Evolutionary conservation across 768 basidiomycete genomes (phyloP).

Genomic region (Leccinum barrowsii): DNA sequence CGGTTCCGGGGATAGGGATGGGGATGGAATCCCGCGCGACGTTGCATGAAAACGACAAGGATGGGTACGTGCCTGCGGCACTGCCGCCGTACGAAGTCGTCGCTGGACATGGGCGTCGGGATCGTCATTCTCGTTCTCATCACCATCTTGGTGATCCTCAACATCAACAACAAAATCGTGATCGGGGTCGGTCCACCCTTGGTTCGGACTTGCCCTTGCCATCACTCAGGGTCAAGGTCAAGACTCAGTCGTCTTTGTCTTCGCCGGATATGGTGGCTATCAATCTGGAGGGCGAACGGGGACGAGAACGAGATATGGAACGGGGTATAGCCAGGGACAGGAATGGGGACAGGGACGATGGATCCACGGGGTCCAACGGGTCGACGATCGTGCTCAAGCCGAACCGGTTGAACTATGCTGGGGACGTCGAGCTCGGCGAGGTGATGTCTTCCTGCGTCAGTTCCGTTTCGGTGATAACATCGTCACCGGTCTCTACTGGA

Average conservation of each 20-base stretch:
- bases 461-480: not conserved
- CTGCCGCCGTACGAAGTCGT: not conserved
- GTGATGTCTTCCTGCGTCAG: conserved; percentile 23
- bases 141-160: not conserved
- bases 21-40: too few relatives aligned
- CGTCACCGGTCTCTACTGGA: not conserved
- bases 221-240: not conserved
- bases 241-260: not conserved
- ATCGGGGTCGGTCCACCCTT: not conserved
- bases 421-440: conserved; percentile 21
- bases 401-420: conserved; percentile 24
- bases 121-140: not conserved
- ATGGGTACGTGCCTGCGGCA: not conserved
- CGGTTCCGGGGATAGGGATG: not conserved
- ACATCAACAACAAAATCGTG: not conserved
- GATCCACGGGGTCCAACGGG: not conserved
- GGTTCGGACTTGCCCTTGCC: not conserved
- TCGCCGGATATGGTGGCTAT: not conserved
- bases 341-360: not conserved
- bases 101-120: not conserved
- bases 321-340: not conserved
- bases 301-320: not conserved
- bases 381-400: conserved; percentile 17
- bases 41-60: not conserved
- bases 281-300: not conserved